A percentile compares a stretch with the other conserved stretches of the same genome.
Evolutionary conservation across 129 eudicot genomes (phyloP).

Genomic region (carrot (Daucus carota)): DNA sequence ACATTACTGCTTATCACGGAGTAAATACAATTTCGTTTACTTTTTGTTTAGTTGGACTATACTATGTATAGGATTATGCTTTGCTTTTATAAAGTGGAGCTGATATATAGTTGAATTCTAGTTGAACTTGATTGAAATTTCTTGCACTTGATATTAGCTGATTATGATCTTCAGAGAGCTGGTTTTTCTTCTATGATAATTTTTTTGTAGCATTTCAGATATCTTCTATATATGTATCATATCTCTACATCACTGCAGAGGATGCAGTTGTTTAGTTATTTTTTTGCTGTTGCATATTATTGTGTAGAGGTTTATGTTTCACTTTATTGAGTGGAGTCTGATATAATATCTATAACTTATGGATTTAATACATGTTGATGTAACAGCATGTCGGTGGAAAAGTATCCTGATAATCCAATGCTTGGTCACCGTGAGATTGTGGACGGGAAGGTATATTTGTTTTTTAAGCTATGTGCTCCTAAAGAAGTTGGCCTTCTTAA

Average conservation of each 20-base stretch:
- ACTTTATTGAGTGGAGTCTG: background rate
- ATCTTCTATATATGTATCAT: background rate
- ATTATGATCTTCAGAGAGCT: background rate
- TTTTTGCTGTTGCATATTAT: background rate
- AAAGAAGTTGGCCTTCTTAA: no score
- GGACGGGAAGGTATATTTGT: constrained; percentile 82
- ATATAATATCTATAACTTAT: background rate
- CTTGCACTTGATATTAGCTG: background rate
- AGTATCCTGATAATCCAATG: constrained; percentile 77
- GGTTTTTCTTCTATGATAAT: background rate
- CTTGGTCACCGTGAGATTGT: constrained; percentile 82
- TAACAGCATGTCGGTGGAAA: constrained; percentile 73
- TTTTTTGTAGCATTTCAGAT: background rate
- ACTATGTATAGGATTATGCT: background rate
- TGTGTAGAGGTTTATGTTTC: background rate
- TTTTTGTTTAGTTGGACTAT: background rate
- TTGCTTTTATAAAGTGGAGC: background rate
- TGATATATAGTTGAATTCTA: background rate
- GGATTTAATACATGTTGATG: constrained; percentile 14
- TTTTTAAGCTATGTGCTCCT: background rate
- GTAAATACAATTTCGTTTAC: background rate
- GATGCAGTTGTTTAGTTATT: background rate
- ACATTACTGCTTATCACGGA: no score
- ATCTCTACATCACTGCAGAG: no score
- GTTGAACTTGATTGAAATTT: background rate